Conservation (phyloP, 169 alveolate species). For the Cryptosporidium tyzzeri region DNA sequence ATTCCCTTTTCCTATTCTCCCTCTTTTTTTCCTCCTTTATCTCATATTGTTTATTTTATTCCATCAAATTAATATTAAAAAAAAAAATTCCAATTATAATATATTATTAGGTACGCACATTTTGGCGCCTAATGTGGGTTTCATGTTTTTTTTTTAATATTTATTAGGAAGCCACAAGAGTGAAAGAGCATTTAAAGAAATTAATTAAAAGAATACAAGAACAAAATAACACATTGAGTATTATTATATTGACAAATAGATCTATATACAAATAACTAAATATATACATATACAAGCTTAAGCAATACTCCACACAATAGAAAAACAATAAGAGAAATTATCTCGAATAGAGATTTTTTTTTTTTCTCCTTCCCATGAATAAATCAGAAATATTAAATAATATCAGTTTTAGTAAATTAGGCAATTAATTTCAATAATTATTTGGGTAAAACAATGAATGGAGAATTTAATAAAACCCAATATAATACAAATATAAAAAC, state of each 20-base stretch:
- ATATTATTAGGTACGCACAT: not conserved
- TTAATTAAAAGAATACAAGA: too few species aligned
- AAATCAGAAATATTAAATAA: too few species aligned
- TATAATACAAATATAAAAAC: not conserved
- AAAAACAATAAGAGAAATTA: not conserved
- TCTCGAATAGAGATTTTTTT: too few species aligned
- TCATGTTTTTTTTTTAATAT: constrained; percentile 33
- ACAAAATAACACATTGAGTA: too few species aligned
- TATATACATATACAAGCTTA: not conserved
- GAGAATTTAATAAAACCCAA: not conserved
- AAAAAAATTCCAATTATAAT: not conserved
- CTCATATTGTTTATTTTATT: not conserved
- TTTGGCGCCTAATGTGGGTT: constrained; percentile 72
- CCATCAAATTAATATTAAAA: not conserved
- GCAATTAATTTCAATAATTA: not conserved
- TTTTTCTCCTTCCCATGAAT: too few species aligned
- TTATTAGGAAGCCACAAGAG: not conserved
- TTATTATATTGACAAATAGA: not conserved
- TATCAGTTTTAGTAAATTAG: not conserved
- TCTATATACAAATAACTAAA: too few species aligned
- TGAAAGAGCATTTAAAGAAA: not conserved
- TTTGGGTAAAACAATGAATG: not conserved
- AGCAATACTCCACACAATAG: not conserved
- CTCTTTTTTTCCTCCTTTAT: not conserved
- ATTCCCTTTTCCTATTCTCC: not conserved